phyloP scores from a whole-genome alignment of 2,329 filamentous ascomycete species.

The Lachnellula hyalina region DNA sequence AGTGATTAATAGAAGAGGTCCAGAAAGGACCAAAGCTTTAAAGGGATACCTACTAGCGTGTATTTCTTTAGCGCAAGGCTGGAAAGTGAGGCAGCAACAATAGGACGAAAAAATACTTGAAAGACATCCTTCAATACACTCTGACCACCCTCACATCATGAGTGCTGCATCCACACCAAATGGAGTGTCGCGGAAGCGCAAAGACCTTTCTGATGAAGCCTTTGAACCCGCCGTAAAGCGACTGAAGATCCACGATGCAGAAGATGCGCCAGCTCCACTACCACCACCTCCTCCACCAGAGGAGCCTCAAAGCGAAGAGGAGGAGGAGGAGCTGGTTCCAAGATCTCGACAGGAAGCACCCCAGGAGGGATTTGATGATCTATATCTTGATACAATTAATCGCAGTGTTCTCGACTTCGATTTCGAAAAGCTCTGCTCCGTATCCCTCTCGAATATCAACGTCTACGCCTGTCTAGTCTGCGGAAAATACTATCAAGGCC shows the following conservation, averaged over 20 bases:
- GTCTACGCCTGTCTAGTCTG: constrained; percentile 97
- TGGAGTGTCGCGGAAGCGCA: constrained; percentile 9
- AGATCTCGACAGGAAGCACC: constrained; percentile 68
- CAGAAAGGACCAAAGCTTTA: not conserved
- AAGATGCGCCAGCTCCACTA: constrained; percentile 17
- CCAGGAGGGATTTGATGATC: constrained; percentile 83
- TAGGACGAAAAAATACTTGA: not conserved
- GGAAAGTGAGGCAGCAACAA: not conserved
- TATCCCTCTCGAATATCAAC: constrained; percentile 96
- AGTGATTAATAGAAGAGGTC: not conserved
- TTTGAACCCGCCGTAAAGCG: constrained; percentile 7
- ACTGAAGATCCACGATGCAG: constrained; percentile 5
- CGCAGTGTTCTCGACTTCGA: constrained; percentile 93
- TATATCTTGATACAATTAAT: constrained; percentile 97
- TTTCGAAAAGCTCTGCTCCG: constrained; percentile 96
- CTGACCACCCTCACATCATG: not conserved
- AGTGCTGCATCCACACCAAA: constrained; percentile 6
- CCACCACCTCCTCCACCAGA: constrained; percentile 27
- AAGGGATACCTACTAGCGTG: not conserved
- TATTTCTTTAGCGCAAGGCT: not conserved
- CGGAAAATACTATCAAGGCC: constrained; percentile 94
- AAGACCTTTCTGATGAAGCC: constrained; percentile 6
- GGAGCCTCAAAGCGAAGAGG: constrained; percentile 32
- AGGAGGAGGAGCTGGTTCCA: constrained; percentile 29
- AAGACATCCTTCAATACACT: not conserved